These are phyloP conservation scores for Schwanniomyces yamadae DNA, from an alignment of 805 yeast species.

Conservation along the genomic window DNA sequence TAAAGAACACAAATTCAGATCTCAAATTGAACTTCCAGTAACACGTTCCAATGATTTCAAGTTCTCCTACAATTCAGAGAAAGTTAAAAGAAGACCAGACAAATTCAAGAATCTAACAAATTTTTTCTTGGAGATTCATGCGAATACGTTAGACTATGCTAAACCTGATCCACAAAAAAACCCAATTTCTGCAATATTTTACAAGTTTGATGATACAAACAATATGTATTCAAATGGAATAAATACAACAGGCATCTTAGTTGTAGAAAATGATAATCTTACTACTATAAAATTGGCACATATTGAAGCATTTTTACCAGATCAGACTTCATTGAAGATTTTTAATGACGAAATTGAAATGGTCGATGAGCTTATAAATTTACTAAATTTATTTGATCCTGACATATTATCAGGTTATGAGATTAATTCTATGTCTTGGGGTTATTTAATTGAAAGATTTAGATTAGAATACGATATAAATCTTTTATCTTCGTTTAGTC, in stretches of 20 bases:
- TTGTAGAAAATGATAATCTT: slow-evolving; percentile 11
- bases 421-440: slow-evolving; percentile 82
- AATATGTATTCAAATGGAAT: slow-evolving; percentile 10
- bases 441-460: slow-evolving; percentile 73
- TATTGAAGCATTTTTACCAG: slow-evolving; percentile 4
- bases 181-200: slow-evolving; percentile 57
- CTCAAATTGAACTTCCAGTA: slow-evolving; percentile 53
- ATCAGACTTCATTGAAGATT: slow-evolving; percentile 9
- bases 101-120: slow-evolving; percentile 51
- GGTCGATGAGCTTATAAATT: slow-evolving; percentile 52
- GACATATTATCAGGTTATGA: slow-evolving; percentile 89
- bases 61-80: slow-evolving; percentile 35
- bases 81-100: slow-evolving; percentile 35
- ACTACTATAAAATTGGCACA: slow-evolving; percentile 1
- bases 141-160: slow-evolving; percentile 47
- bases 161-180: slow-evolving; percentile 69
- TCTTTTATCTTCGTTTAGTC: slow-evolving; percentile 56
- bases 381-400: slow-evolving; percentile 72
- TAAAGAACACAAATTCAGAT: slow-evolving; percentile 20
- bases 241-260: slow-evolving; percentile 16
- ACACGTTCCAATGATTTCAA: slow-evolving; percentile 41
- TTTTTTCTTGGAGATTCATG: slow-evolving; percentile 69
- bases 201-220: slow-evolving; percentile 51
- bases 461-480: slow-evolving; percentile 47
- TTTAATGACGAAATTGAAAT: slow-evolving; percentile 58